Conservation (phyloP, 2,329 filamentous ascomycete genomes). For the Diplodia intermedia region DNA sequence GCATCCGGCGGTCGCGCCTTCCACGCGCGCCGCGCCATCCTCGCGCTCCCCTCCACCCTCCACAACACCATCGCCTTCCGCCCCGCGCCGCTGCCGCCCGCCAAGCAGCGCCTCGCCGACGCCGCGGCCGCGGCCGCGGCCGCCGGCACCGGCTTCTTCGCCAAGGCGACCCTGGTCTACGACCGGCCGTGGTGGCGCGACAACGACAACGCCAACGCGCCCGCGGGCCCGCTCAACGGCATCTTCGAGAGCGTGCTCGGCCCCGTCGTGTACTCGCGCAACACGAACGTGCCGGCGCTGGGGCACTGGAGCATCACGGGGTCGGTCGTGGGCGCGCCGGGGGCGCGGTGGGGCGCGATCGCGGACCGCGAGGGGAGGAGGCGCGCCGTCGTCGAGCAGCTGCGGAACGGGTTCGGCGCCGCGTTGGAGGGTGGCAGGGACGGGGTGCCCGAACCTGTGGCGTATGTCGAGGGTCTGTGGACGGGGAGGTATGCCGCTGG, state of each 20-base stretch:
- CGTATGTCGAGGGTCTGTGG: conserved; percentile 42
- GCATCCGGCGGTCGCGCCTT: conserved; percentile 41
- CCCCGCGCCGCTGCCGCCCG: not conserved
- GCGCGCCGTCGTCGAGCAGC: conserved; percentile 34
- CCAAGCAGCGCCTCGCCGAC: not conserved
- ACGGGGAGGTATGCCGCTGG: conserved; percentile 37
- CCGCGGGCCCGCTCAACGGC: conserved; percentile 46
- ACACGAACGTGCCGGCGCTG: conserved; percentile 40
- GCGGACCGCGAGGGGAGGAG: conserved; percentile 38
- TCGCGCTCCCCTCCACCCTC: conserved; percentile 57
- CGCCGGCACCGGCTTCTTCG: conserved; percentile 53
- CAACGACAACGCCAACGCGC: conserved; percentile 35
- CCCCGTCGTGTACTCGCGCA: conserved; percentile 37
- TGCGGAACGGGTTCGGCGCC: conserved; percentile 4
- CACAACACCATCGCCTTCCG: conserved; percentile 37
- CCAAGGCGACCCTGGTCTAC: conserved; percentile 60
- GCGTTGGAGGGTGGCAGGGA: not conserved
- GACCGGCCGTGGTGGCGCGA: conserved; percentile 56
- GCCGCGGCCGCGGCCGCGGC: not conserved
- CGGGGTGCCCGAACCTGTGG: conserved; percentile 6
- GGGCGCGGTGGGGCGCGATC: conserved; percentile 46
- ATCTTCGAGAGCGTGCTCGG: conserved; percentile 19
- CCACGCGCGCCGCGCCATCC: conserved; percentile 55
- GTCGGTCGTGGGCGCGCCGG: conserved; percentile 52
- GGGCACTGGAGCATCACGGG: conserved; percentile 49